phyloP scores from a whole-genome alignment of 2,329 filamentous ascomycete genomes.

The Madurella fahalii region DNA sequence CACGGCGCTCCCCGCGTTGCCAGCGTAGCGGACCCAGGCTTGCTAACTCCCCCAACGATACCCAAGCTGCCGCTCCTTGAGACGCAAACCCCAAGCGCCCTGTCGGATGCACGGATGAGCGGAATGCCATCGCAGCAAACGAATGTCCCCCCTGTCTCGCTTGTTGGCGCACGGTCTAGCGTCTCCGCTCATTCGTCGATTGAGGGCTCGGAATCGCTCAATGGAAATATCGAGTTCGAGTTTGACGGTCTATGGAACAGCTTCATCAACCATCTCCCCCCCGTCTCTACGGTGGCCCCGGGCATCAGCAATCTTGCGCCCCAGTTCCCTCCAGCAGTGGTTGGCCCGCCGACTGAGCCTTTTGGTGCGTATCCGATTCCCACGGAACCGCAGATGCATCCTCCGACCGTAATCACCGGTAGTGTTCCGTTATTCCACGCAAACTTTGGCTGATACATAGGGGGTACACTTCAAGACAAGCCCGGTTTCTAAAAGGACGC shows the following conservation, averaged over 20 bases:
- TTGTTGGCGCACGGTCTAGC: constrained; percentile 10
- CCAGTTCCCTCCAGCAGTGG: constrained; percentile 18
- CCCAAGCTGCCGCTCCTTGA: constrained; percentile 17
- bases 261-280: constrained; percentile 24
- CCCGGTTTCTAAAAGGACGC: constrained; percentile 1
- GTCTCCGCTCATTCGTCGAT: constrained; percentile 23
- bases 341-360: constrained; percentile 14
- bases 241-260: constrained; percentile 36
- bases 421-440: constrained; percentile 18
- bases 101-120: constrained; percentile 12
- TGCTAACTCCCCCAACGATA: constrained; percentile 17
- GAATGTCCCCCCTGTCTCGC: constrained; percentile 5
- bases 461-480: constrained; percentile 3
- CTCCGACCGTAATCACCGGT: constrained; percentile 2
- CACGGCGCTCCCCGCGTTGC: constrained; percentile 1
- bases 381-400: constrained; percentile 9
- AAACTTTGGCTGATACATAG: constrained; percentile 17
- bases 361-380: constrained; percentile 17
- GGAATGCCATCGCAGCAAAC: constrained; percentile 14
- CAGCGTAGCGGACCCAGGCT: constrained; percentile 12
- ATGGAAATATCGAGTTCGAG: constrained; percentile 34
- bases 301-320: constrained; percentile 13
- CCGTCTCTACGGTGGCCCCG: constrained; percentile 18
- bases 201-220: constrained; percentile 27
- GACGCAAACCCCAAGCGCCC: constrained; percentile 1